These are phyloP conservation scores for Neurospora discreta DNA, from an alignment of 495 filamentous ascomycete species.

Conservation along the genomic window DNA sequence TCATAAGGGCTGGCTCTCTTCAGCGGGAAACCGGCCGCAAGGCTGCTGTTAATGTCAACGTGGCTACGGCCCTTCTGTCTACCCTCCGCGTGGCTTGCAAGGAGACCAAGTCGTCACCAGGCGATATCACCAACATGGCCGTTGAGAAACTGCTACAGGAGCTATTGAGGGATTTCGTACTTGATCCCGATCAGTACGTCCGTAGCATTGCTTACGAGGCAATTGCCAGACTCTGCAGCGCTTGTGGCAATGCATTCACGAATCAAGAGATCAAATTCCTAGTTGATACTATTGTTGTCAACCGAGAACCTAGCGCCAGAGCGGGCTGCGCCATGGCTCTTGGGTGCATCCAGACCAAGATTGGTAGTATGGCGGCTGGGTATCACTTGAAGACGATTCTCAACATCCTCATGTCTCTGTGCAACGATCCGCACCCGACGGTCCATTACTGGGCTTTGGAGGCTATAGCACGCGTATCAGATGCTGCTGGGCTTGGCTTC, in stretches of 20 bases:
- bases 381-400: conserved; percentile 93
- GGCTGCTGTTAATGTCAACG: conserved; percentile 82
- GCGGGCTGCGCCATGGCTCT: conserved; percentile 90
- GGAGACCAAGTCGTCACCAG: conserved; percentile 60
- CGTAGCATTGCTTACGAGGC: conserved; percentile 78
- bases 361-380: conserved; percentile 97
- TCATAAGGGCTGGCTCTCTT: conserved; percentile 63
- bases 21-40: conserved; percentile 82
- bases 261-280: conserved; percentile 80
- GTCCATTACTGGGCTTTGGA: conserved; percentile 96
- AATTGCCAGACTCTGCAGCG: conserved; percentile 81
- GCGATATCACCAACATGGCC: conserved; percentile 59
- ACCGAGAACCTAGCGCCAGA: conserved; percentile 83
- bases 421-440: conserved; percentile 89
- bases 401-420: conserved; percentile 87
- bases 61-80: conserved; percentile 68
- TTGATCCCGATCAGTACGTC: conserved; percentile 74
- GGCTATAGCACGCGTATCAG: conserved; percentile 74
- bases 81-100: conserved; percentile 74
- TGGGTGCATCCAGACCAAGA: conserved; percentile 86
- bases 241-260: conserved; percentile 78
- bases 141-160: conserved; percentile 86
- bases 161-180: conserved; percentile 65
- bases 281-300: conserved; percentile 87
- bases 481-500: conserved; percentile 87